Conservation (phyloP, 768 basidiomycete species). For the Russula ochroleuca region DNA sequence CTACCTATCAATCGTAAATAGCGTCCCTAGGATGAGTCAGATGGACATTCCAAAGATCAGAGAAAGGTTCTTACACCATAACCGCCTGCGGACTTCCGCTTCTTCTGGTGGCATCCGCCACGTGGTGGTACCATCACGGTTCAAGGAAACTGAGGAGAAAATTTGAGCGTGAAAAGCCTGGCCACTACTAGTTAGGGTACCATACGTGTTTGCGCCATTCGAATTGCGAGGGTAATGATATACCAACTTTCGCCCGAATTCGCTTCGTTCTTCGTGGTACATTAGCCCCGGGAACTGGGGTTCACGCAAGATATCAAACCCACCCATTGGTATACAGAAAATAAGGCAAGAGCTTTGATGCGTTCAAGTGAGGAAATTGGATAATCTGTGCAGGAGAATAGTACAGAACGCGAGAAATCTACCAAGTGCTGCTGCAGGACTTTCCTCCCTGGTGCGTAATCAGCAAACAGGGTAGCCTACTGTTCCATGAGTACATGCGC, state of each 20-base stretch:
- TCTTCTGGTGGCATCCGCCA: constrained; percentile 30
- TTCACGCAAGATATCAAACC: not conserved
- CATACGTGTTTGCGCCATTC: constrained; percentile 30
- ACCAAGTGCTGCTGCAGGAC: constrained; percentile 24
- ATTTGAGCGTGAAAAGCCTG: not conserved
- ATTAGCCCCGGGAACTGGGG: not conserved
- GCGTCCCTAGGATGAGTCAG: constrained; percentile 19
- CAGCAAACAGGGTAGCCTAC: constrained; percentile 26
- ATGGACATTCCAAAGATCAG: not conserved
- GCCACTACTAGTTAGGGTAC: not conserved
- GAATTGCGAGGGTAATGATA: constrained; percentile 27
- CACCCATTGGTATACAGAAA: constrained; percentile 27
- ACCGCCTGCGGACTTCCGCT: constrained; percentile 27
- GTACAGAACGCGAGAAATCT: constrained; percentile 27
- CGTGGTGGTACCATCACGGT: constrained; percentile 28
- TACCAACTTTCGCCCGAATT: constrained; percentile 25
- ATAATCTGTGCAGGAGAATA: constrained; percentile 18
- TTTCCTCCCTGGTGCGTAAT: constrained; percentile 27
- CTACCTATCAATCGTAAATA: constrained; percentile 29
- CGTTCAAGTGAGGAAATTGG: constrained; percentile 28
- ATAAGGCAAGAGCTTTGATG: constrained; percentile 27
- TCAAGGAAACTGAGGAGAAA: constrained; percentile 23
- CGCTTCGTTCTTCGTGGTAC: constrained; percentile 14
- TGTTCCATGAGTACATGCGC: not conserved
- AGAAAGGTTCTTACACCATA: constrained; percentile 29